Percentiles rank a stretch among this genome's conserved stretches.
Evolutionary conservation across 139 green algal genomes (phyloP).

Genomic region (Prasinococcaceae sp.): DNA sequence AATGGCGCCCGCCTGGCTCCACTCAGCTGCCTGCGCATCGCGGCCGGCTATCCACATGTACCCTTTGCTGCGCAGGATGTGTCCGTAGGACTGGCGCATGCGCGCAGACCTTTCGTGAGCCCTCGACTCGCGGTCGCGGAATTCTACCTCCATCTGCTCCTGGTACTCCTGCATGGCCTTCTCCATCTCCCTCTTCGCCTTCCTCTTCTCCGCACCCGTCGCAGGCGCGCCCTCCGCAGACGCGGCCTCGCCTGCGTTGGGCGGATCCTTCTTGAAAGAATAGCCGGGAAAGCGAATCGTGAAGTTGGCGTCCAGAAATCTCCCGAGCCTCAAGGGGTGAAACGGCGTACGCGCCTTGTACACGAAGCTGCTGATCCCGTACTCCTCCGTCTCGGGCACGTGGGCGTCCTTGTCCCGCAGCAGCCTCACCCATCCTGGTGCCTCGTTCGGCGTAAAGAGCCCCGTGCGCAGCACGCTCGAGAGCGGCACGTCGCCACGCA

Average conservation of each 20-base stretch:
- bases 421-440: background rate
- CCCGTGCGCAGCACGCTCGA: slow-evolving; percentile 1
- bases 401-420: background rate
- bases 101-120: background rate
- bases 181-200: too few species aligned
- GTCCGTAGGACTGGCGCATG: background rate
- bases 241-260: too few species aligned
- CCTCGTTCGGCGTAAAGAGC: slow-evolving; percentile 4
- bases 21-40: slow-evolving; percentile 75
- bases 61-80: slow-evolving; percentile 57
- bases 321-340: slow-evolving; percentile 51
- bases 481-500: slow-evolving; percentile 4
- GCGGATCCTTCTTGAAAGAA: too few species aligned
- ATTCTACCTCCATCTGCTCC: background rate
- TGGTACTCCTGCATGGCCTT: background rate
- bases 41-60: slow-evolving; percentile 81
- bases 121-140: background rate
- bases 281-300: too few species aligned
- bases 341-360: slow-evolving; percentile 68
- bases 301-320: slow-evolving; percentile 4
- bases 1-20: slow-evolving; percentile 77
- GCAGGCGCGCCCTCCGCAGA: too few species aligned
- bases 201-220: too few species aligned
- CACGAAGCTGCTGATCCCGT: slow-evolving; percentile 47
- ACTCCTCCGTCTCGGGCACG: slow-evolving; percentile 10